Percentiles rank a stretch among this genome's conserved stretches.
Conservation (phyloP, 169 alveolate species). For the Babesia ovata region DNA sequence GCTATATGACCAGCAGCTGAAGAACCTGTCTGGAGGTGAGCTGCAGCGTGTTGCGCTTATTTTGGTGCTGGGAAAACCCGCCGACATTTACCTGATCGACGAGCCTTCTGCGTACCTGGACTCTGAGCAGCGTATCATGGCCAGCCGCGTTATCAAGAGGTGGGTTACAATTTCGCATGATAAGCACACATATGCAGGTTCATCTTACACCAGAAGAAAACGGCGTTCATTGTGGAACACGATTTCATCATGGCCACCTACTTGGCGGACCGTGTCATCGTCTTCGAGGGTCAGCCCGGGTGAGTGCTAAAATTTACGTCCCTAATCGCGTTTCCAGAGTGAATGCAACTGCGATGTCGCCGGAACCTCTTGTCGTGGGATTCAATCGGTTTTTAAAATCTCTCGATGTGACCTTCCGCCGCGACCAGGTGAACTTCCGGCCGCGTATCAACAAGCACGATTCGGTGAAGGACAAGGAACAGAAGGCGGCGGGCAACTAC, state of each 20-base stretch:
- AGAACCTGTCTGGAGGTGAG: conserved; percentile 98
- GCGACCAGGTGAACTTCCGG: conserved; percentile 98
- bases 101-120: conserved; percentile 99
- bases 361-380: conserved; percentile 84
- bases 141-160: conserved; percentile 98
- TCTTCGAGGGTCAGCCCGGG: conserved; percentile 98
- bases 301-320: conserved; percentile 74
- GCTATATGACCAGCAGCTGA: conserved; percentile 93
- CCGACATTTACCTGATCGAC: conserved; percentile 97
- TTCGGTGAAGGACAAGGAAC: conserved; percentile 98
- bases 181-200: conserved; percentile 63
- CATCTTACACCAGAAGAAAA: conserved; percentile 94
- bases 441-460: conserved; percentile 98
- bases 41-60: conserved; percentile 97
- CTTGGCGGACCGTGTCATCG: conserved; percentile 98
- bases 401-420: conserved; percentile 96
- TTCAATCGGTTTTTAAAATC: conserved; percentile 94
- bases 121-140: conserved; percentile 98
- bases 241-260: conserved; percentile 99
- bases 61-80: conserved; percentile 96
- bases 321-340: conserved; percentile 29
- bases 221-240: conserved; percentile 99
- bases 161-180: neutral
- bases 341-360: conserved; percentile 74
- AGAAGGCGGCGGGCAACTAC: conserved; percentile 94